Conservation (phyloP, 2,329 filamentous ascomycete species). For the Beauveria rudraprayagi region DNA sequence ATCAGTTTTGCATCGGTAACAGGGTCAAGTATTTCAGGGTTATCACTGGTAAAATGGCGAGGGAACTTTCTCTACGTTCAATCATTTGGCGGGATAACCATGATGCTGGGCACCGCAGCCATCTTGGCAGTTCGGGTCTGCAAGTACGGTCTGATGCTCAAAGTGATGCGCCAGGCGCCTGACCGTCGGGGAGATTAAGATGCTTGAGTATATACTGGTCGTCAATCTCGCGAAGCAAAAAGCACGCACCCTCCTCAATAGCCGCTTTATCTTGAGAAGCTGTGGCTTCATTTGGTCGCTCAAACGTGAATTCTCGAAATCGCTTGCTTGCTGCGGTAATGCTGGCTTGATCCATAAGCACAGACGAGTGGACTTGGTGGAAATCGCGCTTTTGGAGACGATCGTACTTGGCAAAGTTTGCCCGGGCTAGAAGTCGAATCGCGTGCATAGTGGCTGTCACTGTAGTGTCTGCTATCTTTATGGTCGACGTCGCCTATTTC, state of each 20-base stretch:
- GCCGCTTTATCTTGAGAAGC: not conserved
- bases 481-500: no score
- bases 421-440: not conserved
- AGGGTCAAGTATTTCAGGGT: no score
- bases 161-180: not conserved
- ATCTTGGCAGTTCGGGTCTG: no score
- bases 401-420: not conserved
- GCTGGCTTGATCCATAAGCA: not conserved
- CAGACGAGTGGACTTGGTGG: not conserved
- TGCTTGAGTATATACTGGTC: not conserved
- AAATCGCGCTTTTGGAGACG: not conserved
- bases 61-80: no score
- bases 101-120: no score
- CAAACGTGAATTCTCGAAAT: not conserved
- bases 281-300: not conserved
- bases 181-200: not conserved
- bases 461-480: no score
- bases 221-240: not conserved
- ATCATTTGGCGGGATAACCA: no score
- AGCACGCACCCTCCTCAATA: not conserved
- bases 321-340: not conserved
- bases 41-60: no score
- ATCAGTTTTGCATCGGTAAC: no score
- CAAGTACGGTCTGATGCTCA: not conserved
- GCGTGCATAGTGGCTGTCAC: not conserved